Percentiles rank a stretch among this genome's conserved stretches.
Evolutionary conservation across 2,329 filamentous ascomycete genomes (phyloP).

Genomic region (Scedosporium dehoogii): DNA sequence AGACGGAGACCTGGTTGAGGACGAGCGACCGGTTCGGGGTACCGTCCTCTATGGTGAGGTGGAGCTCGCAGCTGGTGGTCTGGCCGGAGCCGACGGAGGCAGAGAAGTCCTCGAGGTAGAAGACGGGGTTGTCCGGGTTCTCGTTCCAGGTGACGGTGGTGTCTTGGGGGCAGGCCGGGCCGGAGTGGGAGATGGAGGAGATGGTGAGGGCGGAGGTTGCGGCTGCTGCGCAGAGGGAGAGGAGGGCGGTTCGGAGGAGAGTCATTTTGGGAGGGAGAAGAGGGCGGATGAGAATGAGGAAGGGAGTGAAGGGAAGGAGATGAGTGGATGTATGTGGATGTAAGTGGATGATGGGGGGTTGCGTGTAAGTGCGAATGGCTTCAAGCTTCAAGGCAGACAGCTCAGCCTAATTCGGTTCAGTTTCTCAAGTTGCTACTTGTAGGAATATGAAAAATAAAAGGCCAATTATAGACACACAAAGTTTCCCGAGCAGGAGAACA

Average conservation of each 20-base stretch:
- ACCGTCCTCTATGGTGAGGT: background rate
- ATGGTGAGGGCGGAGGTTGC: conserved; percentile 3
- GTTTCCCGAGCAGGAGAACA: background rate
- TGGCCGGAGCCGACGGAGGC: conserved; percentile 25
- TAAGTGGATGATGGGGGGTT: background rate
- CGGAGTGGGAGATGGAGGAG: background rate
- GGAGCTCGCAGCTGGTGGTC: background rate
- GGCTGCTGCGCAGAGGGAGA: background rate
- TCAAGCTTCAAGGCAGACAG: background rate
- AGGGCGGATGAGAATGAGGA: background rate
- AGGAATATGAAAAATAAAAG: background rate
- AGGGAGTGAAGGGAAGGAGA: background rate
- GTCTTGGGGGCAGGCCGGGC: background rate
- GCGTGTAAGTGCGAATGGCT: background rate
- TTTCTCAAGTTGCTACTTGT: no score
- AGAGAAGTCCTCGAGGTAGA: conserved; percentile 32
- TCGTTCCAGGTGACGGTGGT: conserved; percentile 7
- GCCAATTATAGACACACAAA: background rate
- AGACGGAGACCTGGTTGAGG: background rate
- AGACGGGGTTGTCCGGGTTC: conserved; percentile 20
- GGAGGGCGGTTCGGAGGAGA: background rate
- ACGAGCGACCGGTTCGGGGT: background rate
- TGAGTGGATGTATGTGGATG: background rate
- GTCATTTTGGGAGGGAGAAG: background rate
- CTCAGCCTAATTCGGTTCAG: no score